Base-by-base conservation (phyloP, 345 rosid genomes). In the Melastoma malabathricum region DNA sequence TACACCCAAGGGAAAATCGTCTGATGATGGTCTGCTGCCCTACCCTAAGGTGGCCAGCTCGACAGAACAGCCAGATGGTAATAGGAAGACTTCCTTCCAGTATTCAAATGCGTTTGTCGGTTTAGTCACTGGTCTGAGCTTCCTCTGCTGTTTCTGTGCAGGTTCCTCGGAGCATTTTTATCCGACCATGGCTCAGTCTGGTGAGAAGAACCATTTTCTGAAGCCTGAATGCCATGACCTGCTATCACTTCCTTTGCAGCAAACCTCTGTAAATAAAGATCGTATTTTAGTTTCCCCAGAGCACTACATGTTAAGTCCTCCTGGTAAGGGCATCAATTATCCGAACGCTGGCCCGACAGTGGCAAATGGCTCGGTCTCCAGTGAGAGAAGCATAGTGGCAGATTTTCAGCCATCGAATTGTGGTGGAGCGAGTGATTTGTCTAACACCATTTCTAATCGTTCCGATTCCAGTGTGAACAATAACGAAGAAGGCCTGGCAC, bases 391-490 rank as follows among this genome's bases (percentile, higher is more conserved):
- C 17, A 64, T 68, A 45, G 63, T 59, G 50, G 73, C 71, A 48
- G 77, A 72, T 62, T 61, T 59, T 43, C 59, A 64, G 61, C 68
- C 73, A 25, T 64, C 68, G 18, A 66, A 61, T 56, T 69, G 78
- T 61, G 70, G 51, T 7, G 74, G 83, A 70, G 65, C 73, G 52
- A 59, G 75, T 59, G 86, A 78, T 68, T 70, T 64, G 58, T 72
- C 83, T 19, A 75, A 74, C 65, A 69, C 71, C 44, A 75, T 76
- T 57, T 82, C 83, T 66, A 83, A 68, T 65, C 62, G 65, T 64
- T 84, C 92, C 16, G 64, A 84, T 68, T 62, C 67, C 57, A 83
- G 81, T 50, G 62, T 76, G 72, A 82, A 77, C 66, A 74, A 54
- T 48, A 64, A 64, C n/a, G 86, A 84, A 34, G 84, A 78, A 51